Percentiles rank a stretch among this genome's conserved stretches.
Conservation (phyloP, 1,284 basidiomycete genomes). For the Kwoniella shivajii region DNA sequence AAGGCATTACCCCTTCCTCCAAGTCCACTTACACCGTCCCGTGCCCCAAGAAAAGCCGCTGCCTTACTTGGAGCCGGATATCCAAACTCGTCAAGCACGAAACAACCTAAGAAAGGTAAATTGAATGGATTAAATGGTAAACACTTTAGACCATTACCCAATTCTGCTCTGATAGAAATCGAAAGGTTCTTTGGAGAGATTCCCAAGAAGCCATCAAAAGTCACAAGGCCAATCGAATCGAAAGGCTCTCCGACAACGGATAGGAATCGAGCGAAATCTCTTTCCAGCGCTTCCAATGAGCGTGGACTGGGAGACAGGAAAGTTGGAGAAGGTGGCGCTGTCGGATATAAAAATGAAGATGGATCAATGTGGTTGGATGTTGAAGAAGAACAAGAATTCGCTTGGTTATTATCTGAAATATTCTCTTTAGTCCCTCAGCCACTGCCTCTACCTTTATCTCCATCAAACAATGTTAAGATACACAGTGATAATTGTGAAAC, state of each 20-base stretch:
- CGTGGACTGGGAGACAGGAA: constrained; percentile 14
- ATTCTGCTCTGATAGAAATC: constrained; percentile 35
- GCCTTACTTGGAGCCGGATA: constrained; percentile 29
- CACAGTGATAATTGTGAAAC: too few relatives aligned
- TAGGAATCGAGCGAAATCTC: too few relatives aligned
- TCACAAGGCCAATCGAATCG: neutral
- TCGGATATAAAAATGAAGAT: constrained; percentile 27
- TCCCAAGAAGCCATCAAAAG: constrained; percentile 17
- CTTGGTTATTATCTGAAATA: constrained; percentile 40
- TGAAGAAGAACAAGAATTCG: constrained; percentile 48
- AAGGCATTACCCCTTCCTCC: constrained; percentile 11
- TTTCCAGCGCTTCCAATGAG: too few relatives aligned
- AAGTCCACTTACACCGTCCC: constrained; percentile 33
- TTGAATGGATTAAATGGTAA: constrained; percentile 14
- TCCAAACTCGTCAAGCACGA: neutral
- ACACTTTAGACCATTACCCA: constrained; percentile 38
- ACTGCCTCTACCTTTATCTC: neutral
- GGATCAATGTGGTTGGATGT: constrained; percentile 44
- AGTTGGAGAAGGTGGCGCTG: constrained; percentile 25
- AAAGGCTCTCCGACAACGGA: too few relatives aligned
- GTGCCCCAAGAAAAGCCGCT: constrained; percentile 41
- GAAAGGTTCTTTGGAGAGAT: constrained; percentile 43
- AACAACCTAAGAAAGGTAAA: neutral
- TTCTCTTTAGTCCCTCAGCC: constrained; percentile 7
- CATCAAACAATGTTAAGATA: neutral